Base-by-base conservation (phyloP, 1,284 basidiomycete species). In the Melampsora larici-populina region DNA sequence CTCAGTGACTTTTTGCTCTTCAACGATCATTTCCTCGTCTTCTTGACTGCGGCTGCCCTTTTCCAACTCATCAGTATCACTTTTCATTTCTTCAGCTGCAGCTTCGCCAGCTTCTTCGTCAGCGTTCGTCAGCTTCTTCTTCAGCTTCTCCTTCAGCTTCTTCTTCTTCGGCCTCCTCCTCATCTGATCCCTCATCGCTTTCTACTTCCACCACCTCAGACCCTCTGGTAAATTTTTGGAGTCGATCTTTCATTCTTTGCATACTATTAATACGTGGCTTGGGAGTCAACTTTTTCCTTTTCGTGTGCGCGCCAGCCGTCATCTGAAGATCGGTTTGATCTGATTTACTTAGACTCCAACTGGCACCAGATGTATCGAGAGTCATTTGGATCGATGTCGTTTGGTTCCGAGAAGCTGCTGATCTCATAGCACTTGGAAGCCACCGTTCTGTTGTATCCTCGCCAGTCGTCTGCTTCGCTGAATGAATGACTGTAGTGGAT, bases 351-450 rank as follows among this genome's bases (percentile, higher is more conserved):
- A 68, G 13, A 62, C 65, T 78, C 76, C 76, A 78, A 64, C 76
- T 78, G 2, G 76, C 68, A 43, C 76, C 33, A 11, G 68, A 78
- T 40, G 76, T 78, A 31, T 70, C 69, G n/a, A 78, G 31, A 21
- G 69, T 78, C 69, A 70, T 70, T 48, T 78, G 76, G 29, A 78
- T 63, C 11, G 55, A 18, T 15, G 48, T 78, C 3, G n/a, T 58
- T 29, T 67, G 31, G 15, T 24, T 43, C 18, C 51, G 43, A 21
- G 24, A 24, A 33, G 13, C 55, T 36, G 63, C 68, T n/a, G 46
- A 43, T 33, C 76, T 49, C 43, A 78, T 31, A 31, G 40, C 29
- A 40, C 76, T 78, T 21, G 76, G 76, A 46, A 78, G 21, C 76
- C 76, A 78, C 29, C 31, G 67, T 36, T 78, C 68, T 70, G 26